Percentiles rank a stretch among this genome's conserved stretches.
These are phyloP conservation scores for Neurospora sublineolata DNA, from an alignment of 495 filamentous ascomycete genomes.

Conservation along the genomic window DNA sequence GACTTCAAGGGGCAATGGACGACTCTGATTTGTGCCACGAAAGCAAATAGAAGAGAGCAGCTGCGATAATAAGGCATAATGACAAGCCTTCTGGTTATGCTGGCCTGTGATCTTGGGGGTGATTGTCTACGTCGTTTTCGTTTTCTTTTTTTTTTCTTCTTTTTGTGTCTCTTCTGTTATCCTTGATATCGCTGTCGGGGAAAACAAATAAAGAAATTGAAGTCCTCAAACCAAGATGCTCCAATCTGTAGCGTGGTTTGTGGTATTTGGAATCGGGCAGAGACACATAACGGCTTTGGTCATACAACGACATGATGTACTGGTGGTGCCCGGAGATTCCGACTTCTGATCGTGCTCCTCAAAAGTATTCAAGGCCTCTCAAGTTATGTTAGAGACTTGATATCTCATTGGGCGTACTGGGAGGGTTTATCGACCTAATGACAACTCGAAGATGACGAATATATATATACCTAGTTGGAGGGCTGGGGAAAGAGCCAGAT, in stretches of 20 bases:
- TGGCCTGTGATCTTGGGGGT: neutral
- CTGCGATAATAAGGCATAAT: neutral
- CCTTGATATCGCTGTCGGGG: no score
- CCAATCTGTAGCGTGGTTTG: neutral
- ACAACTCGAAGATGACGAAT: neutral
- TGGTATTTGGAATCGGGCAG: neutral
- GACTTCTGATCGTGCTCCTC: neutral
- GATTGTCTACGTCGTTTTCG: no score
- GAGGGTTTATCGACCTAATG: neutral
- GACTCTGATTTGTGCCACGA: neutral
- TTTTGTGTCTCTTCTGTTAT: no score
- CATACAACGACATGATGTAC: neutral
- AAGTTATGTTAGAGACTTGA: neutral
- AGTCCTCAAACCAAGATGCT: neutral
- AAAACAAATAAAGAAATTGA: no score
- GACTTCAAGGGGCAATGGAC: neutral
- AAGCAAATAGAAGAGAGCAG: neutral
- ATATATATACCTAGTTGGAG: neutral
- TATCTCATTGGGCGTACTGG: neutral
- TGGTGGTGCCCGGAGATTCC: neutral
- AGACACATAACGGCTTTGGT: neutral
- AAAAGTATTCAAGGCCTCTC: neutral
- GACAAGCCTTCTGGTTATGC: neutral
- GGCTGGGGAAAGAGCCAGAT: neutral
- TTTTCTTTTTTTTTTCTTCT: no score